A percentile compares a stretch with the other conserved stretches of the same genome.
Conservation (phyloP, 1,284 basidiomycete genomes). For the Puccinia horiana region DNA sequence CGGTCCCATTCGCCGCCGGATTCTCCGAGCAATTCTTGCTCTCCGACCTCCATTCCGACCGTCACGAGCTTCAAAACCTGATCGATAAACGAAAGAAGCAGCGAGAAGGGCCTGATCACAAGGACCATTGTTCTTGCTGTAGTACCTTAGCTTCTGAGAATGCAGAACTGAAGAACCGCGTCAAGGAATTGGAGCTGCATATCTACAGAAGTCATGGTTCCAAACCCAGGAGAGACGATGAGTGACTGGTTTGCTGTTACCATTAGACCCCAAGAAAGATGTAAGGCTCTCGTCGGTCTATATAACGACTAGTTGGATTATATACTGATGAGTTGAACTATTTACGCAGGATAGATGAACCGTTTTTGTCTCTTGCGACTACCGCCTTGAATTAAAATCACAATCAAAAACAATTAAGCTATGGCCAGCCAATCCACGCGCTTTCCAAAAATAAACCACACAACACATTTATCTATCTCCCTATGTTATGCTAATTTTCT, state of each 20-base stretch:
- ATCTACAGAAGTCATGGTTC: not conserved
- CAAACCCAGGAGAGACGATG: not conserved
- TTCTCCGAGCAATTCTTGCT: slow-evolving; percentile 7
- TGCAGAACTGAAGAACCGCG: not conserved
- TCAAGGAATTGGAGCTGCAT: slow-evolving; percentile 4
- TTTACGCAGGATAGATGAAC: not conserved
- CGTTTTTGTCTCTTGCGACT: not conserved
- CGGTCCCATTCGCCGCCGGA: slow-evolving; percentile 18
- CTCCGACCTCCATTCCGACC: not conserved
- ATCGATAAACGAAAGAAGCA: not conserved
- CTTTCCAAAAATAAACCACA: not conserved
- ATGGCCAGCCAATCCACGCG: not conserved
- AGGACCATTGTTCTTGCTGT: slow-evolving; percentile 26
- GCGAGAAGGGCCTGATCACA: not conserved
- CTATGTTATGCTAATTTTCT: not conserved
- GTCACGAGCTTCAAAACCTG: not conserved
- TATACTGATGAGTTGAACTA: not conserved
- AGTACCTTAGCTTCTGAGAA: not conserved
- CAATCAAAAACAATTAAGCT: not conserved
- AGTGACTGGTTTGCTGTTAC: not conserved
- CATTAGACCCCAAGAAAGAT: not conserved
- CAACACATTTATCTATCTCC: not conserved
- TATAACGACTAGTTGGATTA: too few relatives aligned
- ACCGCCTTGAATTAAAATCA: not conserved
- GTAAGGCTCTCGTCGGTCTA: not conserved